These are phyloP conservation scores for Phaeosphaeriaceae sp. DNA, from an alignment of 2,329 filamentous ascomycete species.

Conservation along the genomic window DNA sequence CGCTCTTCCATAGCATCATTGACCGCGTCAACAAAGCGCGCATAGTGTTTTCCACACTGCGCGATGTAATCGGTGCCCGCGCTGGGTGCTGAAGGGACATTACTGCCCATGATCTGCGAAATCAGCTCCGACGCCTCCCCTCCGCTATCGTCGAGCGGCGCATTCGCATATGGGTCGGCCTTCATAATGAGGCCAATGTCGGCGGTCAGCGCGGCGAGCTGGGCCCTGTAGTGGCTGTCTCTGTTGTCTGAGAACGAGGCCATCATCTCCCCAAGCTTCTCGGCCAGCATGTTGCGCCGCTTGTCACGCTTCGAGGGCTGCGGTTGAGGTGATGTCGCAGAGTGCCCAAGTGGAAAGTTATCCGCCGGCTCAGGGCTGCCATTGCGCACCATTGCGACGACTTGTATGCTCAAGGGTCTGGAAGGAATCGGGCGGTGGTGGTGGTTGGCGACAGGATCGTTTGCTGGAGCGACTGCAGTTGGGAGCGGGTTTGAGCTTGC, in stretches of 20 bases:
- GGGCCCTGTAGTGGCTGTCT: conserved; percentile 84
- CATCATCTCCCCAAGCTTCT: conserved; percentile 77
- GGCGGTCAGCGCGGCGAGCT: conserved; percentile 89
- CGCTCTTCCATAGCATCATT: conserved; percentile 88
- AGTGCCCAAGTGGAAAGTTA: conserved; percentile 44
- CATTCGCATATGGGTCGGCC: conserved; percentile 78
- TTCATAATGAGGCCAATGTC: conserved; percentile 87
- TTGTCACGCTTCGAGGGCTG: conserved; percentile 86
- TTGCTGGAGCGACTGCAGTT: background rate
- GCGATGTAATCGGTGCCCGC: conserved; percentile 72
- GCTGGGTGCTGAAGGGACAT: conserved; percentile 53
- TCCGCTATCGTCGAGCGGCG: conserved; percentile 69
- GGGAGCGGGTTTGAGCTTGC: background rate
- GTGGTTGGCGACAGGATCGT: background rate
- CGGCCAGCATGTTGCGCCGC: conserved; percentile 80
- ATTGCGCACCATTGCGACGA: conserved; percentile 47
- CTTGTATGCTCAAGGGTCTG: background rate
- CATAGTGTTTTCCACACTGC: conserved; percentile 79
- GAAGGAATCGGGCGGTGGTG: background rate
- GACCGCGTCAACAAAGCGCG: conserved; percentile 83
- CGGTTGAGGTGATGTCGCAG: conserved; percentile 53
- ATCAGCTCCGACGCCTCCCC: conserved; percentile 72
- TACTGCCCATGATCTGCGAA: conserved; percentile 51
- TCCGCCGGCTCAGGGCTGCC: conserved; percentile 47
- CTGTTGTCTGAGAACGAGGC: conserved; percentile 81